Evolutionary conservation across 1,284 basidiomycete genomes (phyloP), one percentile per base, ranked within the genome.

Genomic region (Retiboletus fuscus): DNA sequence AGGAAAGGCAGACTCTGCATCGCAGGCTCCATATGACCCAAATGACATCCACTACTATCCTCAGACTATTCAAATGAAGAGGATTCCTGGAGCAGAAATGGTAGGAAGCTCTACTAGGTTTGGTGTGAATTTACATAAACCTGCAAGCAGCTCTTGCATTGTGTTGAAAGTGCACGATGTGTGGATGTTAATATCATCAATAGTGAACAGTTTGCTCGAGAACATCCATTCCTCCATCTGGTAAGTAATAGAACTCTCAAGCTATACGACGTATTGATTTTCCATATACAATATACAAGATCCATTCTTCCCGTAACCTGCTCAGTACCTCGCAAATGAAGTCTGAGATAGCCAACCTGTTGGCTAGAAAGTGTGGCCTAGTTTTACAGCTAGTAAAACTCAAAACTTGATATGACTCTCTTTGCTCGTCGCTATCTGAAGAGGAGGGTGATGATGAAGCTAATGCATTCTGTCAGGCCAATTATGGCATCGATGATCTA

Each of bases 121-220:
- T 39, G 34, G 34, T 8, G 34, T 39, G 34, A 39, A 39, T 51
- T 26, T 51, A 51, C 49, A 51, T 51, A 51, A 51, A 13, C 16
- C 20, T 24, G n/a, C 24, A n/a, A 51, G 49, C n/a, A 51, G 49
- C 49, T 51, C 49, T n/a, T 51, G 49, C 49, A 16, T 26, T 51
- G 16, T 51, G 49, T 51, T n/a, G 49, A 51, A 51, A 26, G 26
- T n/a, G 49, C 49, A 16, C n/a, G n/a, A 51, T 16, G 10, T 20
- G 49, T 51, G 49, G 49, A 51, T 51, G 49, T 51, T 51, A 51
- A 51, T 51, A 51, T 26, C 49, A 51, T 51, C 49, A n/a, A 51
- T 51, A 51, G 49, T n/a, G 16, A n/a, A 51, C 13, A 51, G 16
- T 51, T 26, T 26, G 49, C 49, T 51, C 15, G 16, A 51, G n/a